Conservation (phyloP, 1,139 yeast species). For the Candida sp. region DNA sequence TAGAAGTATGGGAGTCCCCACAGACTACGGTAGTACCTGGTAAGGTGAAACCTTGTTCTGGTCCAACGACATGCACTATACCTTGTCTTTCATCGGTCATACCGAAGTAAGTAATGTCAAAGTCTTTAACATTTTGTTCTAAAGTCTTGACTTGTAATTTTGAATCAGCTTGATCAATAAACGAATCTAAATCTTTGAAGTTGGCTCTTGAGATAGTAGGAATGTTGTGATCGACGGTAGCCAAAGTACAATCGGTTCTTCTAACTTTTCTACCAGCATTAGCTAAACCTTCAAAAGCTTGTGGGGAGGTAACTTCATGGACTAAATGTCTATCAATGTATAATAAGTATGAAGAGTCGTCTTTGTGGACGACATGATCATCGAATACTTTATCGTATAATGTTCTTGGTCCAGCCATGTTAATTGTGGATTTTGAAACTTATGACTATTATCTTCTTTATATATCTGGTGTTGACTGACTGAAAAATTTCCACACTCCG, state of each 20-base stretch:
- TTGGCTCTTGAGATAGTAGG: slow-evolving; percentile 84
- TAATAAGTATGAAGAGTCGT: slow-evolving; percentile 77
- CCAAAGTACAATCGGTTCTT: slow-evolving; percentile 91
- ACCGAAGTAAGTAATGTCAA: slow-evolving; percentile 88
- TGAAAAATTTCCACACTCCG: background rate
- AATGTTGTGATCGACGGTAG: slow-evolving; percentile 97
- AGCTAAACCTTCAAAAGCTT: slow-evolving; percentile 92
- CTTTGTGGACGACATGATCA: slow-evolving; percentile 89
- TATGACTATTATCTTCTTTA: background rate
- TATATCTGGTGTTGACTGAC: background rate
- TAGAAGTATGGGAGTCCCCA: slow-evolving; percentile 98
- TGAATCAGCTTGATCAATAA: slow-evolving; percentile 88
- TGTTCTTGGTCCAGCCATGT: slow-evolving; percentile 49
- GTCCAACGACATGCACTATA: slow-evolving; percentile 97
- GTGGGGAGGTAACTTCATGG: slow-evolving; percentile 98
- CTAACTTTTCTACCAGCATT: slow-evolving; percentile 87
- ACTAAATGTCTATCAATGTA: slow-evolving; percentile 96
- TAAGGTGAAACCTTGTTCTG: slow-evolving; percentile 96
- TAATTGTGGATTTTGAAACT: background rate
- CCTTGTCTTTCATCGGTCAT: slow-evolving; percentile 95
- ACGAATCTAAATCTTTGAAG: slow-evolving; percentile 73
- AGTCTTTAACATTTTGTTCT: slow-evolving; percentile 88
- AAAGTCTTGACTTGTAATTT: slow-evolving; percentile 88
- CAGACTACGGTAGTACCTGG: slow-evolving; percentile 99
- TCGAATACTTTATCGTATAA: slow-evolving; percentile 95